These are phyloP conservation scores for Phytomonas sp. DNA, from an alignment of 208 protist genomes.

Conservation along the genomic window DNA sequence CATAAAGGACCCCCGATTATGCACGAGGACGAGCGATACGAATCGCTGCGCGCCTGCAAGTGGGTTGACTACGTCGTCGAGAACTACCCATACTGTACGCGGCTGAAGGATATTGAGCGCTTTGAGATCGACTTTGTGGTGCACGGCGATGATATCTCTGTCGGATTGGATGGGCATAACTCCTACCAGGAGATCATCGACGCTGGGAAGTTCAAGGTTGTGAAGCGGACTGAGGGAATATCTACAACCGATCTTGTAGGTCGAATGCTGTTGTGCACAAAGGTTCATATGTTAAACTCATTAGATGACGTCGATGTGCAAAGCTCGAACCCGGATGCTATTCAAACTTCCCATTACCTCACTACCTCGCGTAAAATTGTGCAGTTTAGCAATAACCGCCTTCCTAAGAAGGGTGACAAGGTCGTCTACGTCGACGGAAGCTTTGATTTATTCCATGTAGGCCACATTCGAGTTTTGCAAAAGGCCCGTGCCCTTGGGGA, in stretches of 20 bases:
- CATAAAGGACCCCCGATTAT: slow-evolving; percentile 97
- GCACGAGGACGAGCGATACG: slow-evolving; percentile 93
- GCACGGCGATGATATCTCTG: slow-evolving; percentile 98
- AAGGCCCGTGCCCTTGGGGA: slow-evolving; percentile 88
- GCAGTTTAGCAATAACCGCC: slow-evolving; percentile 92
- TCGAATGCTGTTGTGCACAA: slow-evolving; percentile 95
- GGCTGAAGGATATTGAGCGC: slow-evolving; percentile 86
- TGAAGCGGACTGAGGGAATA: slow-evolving; percentile 94
- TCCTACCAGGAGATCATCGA: slow-evolving; percentile 93
- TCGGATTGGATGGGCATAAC: slow-evolving; percentile 92
- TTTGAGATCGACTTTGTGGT: slow-evolving; percentile 94
- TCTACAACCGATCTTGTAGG: slow-evolving; percentile 97
- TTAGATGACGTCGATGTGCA: slow-evolving; percentile 31
- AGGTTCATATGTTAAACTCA: slow-evolving; percentile 41
- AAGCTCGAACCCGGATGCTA: slow-evolving; percentile 10
- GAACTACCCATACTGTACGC: slow-evolving; percentile 92
- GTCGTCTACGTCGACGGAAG: slow-evolving; percentile 96
- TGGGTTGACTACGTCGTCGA: slow-evolving; percentile 97
- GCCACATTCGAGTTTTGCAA: slow-evolving; percentile 92
- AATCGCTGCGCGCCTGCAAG: slow-evolving; percentile 94
- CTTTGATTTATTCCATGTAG: slow-evolving; percentile 97
- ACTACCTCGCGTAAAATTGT: slow-evolving; percentile 93
- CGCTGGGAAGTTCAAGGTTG: slow-evolving; percentile 80
- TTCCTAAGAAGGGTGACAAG: slow-evolving; percentile 62
- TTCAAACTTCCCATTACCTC: slow-evolving; percentile 43